These are phyloP conservation scores for Aspergillaceae sp. DNA, from an alignment of 2,329 filamentous ascomycete species.

Conservation along the genomic window DNA sequence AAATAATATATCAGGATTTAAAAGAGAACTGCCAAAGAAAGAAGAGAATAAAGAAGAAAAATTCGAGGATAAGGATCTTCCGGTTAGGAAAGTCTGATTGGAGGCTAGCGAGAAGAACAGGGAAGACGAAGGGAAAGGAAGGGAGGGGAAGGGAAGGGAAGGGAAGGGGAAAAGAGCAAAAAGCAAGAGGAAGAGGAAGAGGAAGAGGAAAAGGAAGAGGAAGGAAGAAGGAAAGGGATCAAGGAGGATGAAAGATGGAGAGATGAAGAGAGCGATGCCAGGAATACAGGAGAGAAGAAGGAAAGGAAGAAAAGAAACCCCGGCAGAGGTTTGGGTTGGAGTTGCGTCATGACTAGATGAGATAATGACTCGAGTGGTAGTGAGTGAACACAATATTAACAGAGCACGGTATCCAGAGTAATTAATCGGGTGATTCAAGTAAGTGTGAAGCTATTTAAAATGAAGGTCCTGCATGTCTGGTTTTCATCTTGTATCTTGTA, in stretches of 20 bases:
- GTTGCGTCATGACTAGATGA: too few relatives aligned
- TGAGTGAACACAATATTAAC: too few relatives aligned
- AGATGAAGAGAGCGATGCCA: background rate
- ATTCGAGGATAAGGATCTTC: background rate
- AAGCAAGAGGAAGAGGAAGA: background rate
- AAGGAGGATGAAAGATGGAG: background rate
- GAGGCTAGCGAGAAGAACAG: background rate
- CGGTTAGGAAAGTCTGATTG: too few relatives aligned
- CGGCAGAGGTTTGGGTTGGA: too few relatives aligned
- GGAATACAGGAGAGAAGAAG: background rate
- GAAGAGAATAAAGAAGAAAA: background rate
- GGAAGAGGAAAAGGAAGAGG: background rate
- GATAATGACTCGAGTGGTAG: too few relatives aligned
- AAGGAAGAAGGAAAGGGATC: background rate
- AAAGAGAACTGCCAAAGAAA: background rate
- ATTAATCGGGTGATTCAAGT: too few relatives aligned
- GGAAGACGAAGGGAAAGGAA: background rate
- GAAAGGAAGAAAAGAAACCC: background rate
- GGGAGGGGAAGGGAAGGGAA: background rate
- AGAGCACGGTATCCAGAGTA: too few relatives aligned
- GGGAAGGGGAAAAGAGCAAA: background rate
- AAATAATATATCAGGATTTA: background rate
- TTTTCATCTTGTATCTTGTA: too few relatives aligned
- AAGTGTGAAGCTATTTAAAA: too few relatives aligned
- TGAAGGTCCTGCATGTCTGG: too few relatives aligned